Conservation (phyloP, 192 early-diverging fungal genomes). For the Haplosporangium gracile region DNA sequence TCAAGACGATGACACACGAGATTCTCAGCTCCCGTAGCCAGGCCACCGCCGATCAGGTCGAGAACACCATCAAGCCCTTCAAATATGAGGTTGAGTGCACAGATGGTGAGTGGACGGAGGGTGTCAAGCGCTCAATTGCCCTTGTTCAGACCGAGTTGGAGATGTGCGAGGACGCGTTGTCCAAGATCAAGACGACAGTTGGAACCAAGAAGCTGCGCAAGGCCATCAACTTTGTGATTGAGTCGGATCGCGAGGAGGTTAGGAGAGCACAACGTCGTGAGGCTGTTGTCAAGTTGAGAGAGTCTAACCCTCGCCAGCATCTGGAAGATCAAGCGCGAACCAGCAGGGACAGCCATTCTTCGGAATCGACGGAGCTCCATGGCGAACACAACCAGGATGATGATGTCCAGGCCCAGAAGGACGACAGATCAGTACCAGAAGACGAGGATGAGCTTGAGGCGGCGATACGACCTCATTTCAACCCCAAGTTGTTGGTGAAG, state of each 20-base stretch:
- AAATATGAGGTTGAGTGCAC: slow-evolving; percentile 97
- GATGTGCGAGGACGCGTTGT: slow-evolving; percentile 76
- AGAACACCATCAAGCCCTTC: slow-evolving; percentile 99
- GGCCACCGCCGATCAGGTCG: slow-evolving; percentile 95
- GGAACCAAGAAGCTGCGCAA: slow-evolving; percentile 86
- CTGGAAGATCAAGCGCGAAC: slow-evolving; percentile 9
- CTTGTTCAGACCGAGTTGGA: slow-evolving; percentile 87
- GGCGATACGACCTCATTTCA: slow-evolving; percentile 73
- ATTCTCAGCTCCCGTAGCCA: slow-evolving; percentile 90
- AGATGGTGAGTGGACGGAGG: slow-evolving; percentile 94
- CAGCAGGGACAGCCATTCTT: background rate
- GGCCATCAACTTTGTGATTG: slow-evolving; percentile 84
- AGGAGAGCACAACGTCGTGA: slow-evolving; percentile 39
- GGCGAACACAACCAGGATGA: slow-evolving; percentile 7
- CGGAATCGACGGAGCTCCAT: background rate
- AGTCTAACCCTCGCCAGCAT: slow-evolving; percentile 27
- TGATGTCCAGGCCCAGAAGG: slow-evolving; percentile 1
- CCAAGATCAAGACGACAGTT: slow-evolving; percentile 78
- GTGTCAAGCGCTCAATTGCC: slow-evolving; percentile 80
- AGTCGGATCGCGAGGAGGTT: slow-evolving; percentile 75
- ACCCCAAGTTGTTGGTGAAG: slow-evolving; percentile 79
- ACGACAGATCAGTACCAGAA: slow-evolving; percentile 5
- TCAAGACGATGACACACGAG: slow-evolving; percentile 87
- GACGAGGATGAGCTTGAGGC: slow-evolving; percentile 62
- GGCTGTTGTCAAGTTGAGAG: slow-evolving; percentile 30